Percentiles rank a stretch among this genome's conserved stretches.
Conservation (phyloP, 2,329 filamentous ascomycete genomes). For the Monosporascus sp. region DNA sequence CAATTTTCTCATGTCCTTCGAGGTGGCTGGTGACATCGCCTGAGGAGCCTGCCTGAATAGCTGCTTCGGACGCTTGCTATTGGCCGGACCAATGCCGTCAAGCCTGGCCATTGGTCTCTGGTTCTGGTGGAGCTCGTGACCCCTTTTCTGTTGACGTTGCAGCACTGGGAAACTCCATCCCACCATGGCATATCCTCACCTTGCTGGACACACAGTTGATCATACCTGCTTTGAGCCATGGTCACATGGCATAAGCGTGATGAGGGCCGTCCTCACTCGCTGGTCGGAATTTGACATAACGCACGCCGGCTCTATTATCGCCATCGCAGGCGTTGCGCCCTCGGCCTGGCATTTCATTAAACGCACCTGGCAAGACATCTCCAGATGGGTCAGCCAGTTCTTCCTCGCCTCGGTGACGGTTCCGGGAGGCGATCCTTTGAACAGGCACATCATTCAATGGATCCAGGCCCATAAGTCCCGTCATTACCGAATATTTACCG, state of each 20-base stretch:
- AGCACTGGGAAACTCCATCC: background rate
- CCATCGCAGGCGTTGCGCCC: conserved; percentile 36
- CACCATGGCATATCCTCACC: conserved; percentile 7
- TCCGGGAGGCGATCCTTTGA: conserved; percentile 38
- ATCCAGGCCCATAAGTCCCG: conserved; percentile 33
- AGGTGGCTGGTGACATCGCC: background rate
- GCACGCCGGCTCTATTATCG: conserved; percentile 38
- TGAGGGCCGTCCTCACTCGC: conserved; percentile 31
- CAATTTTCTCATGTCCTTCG: background rate
- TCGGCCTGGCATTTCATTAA: conserved; percentile 33
- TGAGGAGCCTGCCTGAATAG: background rate
- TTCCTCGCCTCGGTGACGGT: conserved; percentile 40
- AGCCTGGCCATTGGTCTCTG: background rate
- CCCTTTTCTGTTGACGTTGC: background rate
- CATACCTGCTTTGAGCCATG: conserved; percentile 22
- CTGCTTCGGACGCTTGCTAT: background rate
- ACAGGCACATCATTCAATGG: conserved; percentile 40
- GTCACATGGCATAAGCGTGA: conserved; percentile 26
- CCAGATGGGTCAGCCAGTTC: conserved; percentile 34
- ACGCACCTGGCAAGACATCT: conserved; percentile 30
- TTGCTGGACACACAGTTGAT: conserved; percentile 6
- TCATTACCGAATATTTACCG: conserved; percentile 35
- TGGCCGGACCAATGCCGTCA: background rate
- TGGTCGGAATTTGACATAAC: conserved; percentile 42
- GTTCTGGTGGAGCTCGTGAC: background rate